These are phyloP conservation scores for Davidsoniella australis DNA, from an alignment of 2,329 filamentous ascomycete species.

Conservation along the genomic window DNA sequence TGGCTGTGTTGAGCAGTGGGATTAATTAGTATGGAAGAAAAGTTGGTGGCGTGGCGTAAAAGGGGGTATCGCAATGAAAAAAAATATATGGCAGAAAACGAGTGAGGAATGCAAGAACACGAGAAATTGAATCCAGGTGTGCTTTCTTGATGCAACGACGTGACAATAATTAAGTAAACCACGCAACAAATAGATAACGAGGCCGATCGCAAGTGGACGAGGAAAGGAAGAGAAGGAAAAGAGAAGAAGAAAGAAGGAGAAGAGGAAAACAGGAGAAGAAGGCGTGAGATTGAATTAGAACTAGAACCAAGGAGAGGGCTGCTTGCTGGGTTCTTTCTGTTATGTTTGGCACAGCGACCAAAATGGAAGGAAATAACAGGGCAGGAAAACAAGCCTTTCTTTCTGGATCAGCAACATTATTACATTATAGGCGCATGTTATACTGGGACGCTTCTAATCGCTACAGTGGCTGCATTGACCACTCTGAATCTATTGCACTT, in stretches of 20 bases:
- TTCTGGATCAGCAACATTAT: neutral
- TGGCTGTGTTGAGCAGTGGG: neutral
- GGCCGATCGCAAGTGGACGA: conserved; percentile 1
- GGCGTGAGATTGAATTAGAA: conserved; percentile 1
- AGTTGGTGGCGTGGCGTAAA: conserved; percentile 9
- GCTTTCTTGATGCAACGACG: conserved; percentile 5
- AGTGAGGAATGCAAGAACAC: conserved; percentile 7
- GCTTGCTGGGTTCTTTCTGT: conserved; percentile 3
- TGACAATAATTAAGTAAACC: conserved; percentile 5
- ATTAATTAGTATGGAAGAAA: conserved; percentile 1
- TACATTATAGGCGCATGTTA: neutral
- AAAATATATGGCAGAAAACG: conserved; percentile 6
- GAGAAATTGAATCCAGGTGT: conserved; percentile 1
- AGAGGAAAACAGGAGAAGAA: conserved; percentile 3
- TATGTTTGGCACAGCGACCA: neutral
- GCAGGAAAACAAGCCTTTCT: neutral
- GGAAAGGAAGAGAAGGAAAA: conserved; percentile 5
- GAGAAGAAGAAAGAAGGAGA: neutral
- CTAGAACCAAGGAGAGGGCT: neutral
- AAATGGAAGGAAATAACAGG: neutral
- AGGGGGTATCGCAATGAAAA: conserved; percentile 12
- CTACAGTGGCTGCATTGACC: too few relatives aligned
- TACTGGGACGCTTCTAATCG: neutral
- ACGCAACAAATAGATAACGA: neutral
- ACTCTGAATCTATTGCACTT: too few relatives aligned